Conservation (phyloP, 75 land plant species). For the Selaginella tamariscina region DNA sequence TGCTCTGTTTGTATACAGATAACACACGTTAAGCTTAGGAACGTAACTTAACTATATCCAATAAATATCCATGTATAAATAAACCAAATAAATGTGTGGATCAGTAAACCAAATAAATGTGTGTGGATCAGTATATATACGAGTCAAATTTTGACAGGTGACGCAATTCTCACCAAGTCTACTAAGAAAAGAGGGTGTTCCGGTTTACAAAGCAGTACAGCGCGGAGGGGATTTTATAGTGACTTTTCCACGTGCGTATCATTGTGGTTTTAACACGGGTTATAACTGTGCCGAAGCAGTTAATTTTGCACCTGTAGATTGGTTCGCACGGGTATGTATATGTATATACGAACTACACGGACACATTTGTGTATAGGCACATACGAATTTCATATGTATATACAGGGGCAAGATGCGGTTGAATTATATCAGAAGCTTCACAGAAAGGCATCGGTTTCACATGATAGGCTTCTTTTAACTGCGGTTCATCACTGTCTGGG, state of each 20-base stretch:
- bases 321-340: too few relatives aligned
- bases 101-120: too few relatives aligned
- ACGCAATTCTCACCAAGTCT: constrained; percentile 89
- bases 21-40: too few relatives aligned
- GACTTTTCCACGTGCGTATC: constrained; percentile 94
- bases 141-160: constrained; percentile 41
- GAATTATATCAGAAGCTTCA: constrained; percentile 66
- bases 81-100: too few relatives aligned
- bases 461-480: constrained; percentile 69
- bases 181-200: constrained; percentile 68
- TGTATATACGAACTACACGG: too few relatives aligned
- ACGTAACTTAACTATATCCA: too few relatives aligned
- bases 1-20: too few relatives aligned
- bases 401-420: constrained; percentile 78
- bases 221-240: constrained; percentile 79
- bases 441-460: constrained; percentile 84
- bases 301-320: constrained; percentile 92
- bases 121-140: too few relatives aligned
- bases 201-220: constrained; percentile 71
- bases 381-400: too few relatives aligned
- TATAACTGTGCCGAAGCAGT: constrained; percentile 99
- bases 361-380: too few relatives aligned
- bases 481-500: constrained; percentile 39
- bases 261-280: constrained; percentile 92
- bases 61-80: too few relatives aligned